phyloP scores from a whole-genome alignment of 352 stramenopile species.

The Phytophthora podocarpi region DNA sequence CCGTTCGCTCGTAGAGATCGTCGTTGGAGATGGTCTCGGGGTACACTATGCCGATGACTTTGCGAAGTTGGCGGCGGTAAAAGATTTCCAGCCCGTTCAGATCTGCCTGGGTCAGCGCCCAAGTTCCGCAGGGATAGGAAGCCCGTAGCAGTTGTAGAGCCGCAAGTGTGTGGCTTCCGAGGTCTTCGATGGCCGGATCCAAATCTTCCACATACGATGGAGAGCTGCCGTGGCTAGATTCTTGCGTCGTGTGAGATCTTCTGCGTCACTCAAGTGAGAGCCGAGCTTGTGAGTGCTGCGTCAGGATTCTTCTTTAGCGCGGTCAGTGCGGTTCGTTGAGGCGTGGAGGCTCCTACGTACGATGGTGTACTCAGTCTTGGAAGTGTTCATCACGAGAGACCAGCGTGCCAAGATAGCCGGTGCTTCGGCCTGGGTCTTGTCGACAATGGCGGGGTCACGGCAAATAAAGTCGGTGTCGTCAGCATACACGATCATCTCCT shows the following conservation, averaged over 20 bases:
- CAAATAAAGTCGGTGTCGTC: constrained; percentile 9
- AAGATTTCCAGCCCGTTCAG: no score
- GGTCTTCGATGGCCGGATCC: constrained; percentile 4
- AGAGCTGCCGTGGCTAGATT: constrained; percentile 11
- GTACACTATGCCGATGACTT: neutral
- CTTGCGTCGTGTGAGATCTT: constrained; percentile 10
- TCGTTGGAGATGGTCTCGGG: neutral
- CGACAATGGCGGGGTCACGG: neutral
- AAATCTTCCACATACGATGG: constrained; percentile 16
- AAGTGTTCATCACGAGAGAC: constrained; percentile 8
- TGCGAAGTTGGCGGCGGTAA: neutral
- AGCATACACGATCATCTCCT: constrained; percentile 7
- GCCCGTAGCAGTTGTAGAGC: no score
- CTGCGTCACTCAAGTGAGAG: constrained; percentile 4
- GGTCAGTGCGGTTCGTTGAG: neutral
- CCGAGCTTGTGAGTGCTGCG: constrained; percentile 11
- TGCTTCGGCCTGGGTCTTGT: neutral
- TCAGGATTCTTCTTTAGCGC: neutral
- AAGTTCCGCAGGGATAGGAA: no score
- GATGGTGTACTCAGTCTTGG: constrained; percentile 19
- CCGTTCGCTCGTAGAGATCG: constrained; percentile 4
- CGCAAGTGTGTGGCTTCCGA: no score
- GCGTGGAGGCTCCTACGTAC: no score
- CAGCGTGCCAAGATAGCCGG: neutral
- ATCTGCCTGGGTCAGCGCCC: no score